These are phyloP conservation scores for Fraxinus ornus DNA, from an alignment of 305 asterid genomes.

Conservation along the genomic window DNA sequence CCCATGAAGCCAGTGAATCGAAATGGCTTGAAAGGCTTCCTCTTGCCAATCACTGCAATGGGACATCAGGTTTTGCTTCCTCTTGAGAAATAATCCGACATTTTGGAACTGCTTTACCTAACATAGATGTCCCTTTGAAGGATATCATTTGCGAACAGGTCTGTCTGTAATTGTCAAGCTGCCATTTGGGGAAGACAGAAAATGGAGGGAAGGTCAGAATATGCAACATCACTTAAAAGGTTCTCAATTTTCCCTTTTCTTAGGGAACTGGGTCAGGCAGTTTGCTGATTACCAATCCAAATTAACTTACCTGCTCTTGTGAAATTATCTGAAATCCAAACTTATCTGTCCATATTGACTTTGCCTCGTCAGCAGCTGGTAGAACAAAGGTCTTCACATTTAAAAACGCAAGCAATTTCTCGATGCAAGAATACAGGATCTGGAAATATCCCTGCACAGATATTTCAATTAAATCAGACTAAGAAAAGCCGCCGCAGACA, in stretches of 20 bases:
- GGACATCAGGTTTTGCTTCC: slow-evolving; percentile 26
- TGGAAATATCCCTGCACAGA: slow-evolving; percentile 53
- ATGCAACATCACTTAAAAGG: not conserved
- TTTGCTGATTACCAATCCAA: not conserved
- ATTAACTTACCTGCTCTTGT: slow-evolving; percentile 36
- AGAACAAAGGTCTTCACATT: slow-evolving; percentile 45
- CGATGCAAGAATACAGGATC: slow-evolving; percentile 49
- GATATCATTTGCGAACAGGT: slow-evolving; percentile 52
- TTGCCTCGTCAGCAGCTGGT: slow-evolving; percentile 52
- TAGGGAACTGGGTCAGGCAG: not conserved
- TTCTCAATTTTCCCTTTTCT: not conserved
- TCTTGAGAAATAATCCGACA: slow-evolving; percentile 33
- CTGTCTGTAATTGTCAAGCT: slow-evolving; percentile 41
- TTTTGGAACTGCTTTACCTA: slow-evolving; percentile 46
- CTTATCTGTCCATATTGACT: slow-evolving; percentile 50
- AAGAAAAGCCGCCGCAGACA: not conserved
- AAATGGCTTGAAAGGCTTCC: not conserved
- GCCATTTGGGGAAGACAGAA: slow-evolving; percentile 21
- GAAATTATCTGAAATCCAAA: slow-evolving; percentile 45
- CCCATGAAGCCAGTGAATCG: not conserved
- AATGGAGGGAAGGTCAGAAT: not conserved
- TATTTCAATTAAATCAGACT: slow-evolving; percentile 7
- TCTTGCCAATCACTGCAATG: slow-evolving; percentile 11
- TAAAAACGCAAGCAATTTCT: slow-evolving; percentile 48
- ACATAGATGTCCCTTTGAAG: slow-evolving; percentile 54